Evolutionary conservation across 73 alveolate species (phyloP).

Genomic region (Paramecium primaurelia): DNA sequence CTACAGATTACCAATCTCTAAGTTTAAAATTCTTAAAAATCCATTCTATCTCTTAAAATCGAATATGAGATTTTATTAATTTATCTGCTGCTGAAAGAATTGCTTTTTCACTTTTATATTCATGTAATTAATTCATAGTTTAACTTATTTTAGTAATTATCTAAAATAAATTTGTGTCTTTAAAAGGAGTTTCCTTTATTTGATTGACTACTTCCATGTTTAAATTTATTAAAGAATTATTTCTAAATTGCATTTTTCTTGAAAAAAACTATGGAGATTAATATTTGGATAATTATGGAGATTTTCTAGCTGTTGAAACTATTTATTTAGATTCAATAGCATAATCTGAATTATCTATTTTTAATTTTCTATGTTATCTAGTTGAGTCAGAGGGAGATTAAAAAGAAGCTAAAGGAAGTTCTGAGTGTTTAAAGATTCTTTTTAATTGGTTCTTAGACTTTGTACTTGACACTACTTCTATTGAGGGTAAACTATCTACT

Average conservation of each 20-base stretch:
- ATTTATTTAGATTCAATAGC: background rate
- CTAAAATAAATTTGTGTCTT: background rate
- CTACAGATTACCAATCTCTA: slow-evolving; percentile 5
- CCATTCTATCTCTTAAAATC: slow-evolving; percentile 50
- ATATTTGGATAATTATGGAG: background rate
- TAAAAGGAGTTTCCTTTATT: background rate
- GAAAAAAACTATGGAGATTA: background rate
- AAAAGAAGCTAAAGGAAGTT: background rate
- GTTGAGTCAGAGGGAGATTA: background rate
- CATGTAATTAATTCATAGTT: background rate
- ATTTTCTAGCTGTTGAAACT: background rate
- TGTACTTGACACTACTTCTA: background rate
- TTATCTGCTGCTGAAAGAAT: background rate
- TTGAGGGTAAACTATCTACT: background rate
- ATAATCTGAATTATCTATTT: background rate
- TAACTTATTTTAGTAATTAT: background rate
- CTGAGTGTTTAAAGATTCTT: slow-evolving; percentile 18
- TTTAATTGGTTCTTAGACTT: background rate
- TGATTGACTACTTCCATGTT: background rate
- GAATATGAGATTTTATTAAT: slow-evolving; percentile 35
- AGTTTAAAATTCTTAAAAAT: background rate
- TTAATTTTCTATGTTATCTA: background rate
- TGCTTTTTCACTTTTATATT: slow-evolving; percentile 40
- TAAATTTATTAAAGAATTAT: background rate
- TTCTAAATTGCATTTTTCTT: background rate